Evolutionary conservation across 208 protist species (phyloP).

Genomic region (Leishmania tarentolae): DNA sequence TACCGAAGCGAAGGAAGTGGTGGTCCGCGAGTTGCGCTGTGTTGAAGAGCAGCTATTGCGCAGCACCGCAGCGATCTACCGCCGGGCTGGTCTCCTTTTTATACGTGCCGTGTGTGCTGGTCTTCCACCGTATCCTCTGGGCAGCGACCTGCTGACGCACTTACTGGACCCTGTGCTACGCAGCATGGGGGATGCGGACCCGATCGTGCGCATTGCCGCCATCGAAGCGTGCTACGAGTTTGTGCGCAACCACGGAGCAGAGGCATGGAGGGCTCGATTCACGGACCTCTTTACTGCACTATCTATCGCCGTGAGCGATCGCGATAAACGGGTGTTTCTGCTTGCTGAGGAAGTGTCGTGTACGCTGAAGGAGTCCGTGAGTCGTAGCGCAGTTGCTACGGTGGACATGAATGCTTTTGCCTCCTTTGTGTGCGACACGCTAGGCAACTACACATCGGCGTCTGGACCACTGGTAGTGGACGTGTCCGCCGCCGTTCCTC

Average conservation of each 20-base stretch:
- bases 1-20: conserved; percentile 42
- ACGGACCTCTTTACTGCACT: conserved; percentile 58
- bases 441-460: conserved; percentile 33
- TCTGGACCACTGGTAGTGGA: conserved; percentile 17
- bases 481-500: conserved; percentile 20
- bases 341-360: conserved; percentile 69
- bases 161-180: conserved; percentile 42
- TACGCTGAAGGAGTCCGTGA: conserved; percentile 53
- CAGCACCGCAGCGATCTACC: conserved; percentile 48
- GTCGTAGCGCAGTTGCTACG: conserved; percentile 31
- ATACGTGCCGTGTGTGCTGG: conserved; percentile 50
- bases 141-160: conserved; percentile 25
- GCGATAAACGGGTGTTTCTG: conserved; percentile 52
- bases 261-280: conserved; percentile 48
- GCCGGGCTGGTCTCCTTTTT: conserved; percentile 55
- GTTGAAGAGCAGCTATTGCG: conserved; percentile 48
- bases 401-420: conserved; percentile 36
- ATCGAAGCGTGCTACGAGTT: conserved; percentile 67
- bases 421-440: conserved; percentile 43
- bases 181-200: conserved; percentile 56
- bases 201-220: conserved; percentile 66
- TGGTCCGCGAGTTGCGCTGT: conserved; percentile 31
- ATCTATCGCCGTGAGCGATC: conserved; percentile 54
- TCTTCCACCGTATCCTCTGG: conserved; percentile 33
- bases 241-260: conserved; percentile 40